Evolutionary conservation across 2,329 filamentous ascomycete genomes (phyloP).

Genomic region (Fusarium marasasianum): DNA sequence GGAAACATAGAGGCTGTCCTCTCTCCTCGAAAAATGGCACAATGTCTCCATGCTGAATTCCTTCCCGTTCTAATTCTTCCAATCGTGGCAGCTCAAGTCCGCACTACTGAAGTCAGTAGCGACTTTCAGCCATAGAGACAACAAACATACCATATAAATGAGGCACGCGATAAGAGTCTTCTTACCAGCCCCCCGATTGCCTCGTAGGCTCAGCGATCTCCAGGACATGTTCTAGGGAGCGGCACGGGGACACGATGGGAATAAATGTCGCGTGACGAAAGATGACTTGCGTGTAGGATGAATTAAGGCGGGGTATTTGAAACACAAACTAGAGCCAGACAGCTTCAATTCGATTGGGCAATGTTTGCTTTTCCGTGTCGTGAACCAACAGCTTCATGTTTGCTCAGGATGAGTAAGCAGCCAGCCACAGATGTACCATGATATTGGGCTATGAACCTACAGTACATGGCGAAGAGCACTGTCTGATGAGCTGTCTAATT

Average conservation of each 20-base stretch:
- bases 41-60: neutral
- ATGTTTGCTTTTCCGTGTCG: neutral
- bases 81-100: neutral
- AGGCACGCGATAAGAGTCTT: neutral
- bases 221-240: neutral
- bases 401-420: neutral
- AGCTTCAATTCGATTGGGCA: neutral
- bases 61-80: neutral
- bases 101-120: neutral
- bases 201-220: neutral
- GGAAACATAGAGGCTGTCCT: neutral
- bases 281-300: neutral
- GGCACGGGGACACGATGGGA: neutral
- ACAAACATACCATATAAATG: neutral
- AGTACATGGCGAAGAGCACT: neutral
- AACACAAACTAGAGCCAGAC: neutral
- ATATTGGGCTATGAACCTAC: neutral
- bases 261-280: neutral
- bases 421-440: neutral
- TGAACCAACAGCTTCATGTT: neutral
- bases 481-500: accelerated
- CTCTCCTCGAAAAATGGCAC: neutral
- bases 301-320: neutral
- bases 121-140: neutral
- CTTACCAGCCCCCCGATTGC: neutral